Base-by-base conservation (phyloP, 1,284 basidiomycete species). In the Singerocomus rubriflavus region DNA sequence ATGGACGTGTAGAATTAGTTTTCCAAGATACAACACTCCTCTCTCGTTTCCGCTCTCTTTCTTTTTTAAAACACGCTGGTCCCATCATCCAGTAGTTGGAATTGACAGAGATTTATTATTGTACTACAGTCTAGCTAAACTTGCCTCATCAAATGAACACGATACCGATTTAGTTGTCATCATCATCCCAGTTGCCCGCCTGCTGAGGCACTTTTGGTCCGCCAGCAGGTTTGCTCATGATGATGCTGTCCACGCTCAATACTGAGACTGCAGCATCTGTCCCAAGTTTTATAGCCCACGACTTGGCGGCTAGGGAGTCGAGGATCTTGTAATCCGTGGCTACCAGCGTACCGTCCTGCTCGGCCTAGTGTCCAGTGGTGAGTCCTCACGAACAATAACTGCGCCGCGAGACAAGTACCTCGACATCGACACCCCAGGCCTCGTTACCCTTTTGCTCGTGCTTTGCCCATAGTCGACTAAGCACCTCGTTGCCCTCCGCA, bases 251-350 rank as follows among this genome's bases (percentile, higher is more conserved):
- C 10, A 99, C 97, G 52, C 88, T 89, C 42, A 99, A 81, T 21
- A 99, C 93, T 0, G 90, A 87, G 47, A 95, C 84, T 3, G 97
- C 97, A 5, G 97, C 95, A 66, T 97, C 95, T 0, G 94, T 95
- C 13, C 89, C 93, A 29, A 94, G 82, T 53, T 82, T 78, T 57
- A 97, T 81, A 1, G 93, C 92, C 93, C 93, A 97, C 9, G 83
- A 76, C 70, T 96, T 97, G 14, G 91, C 90, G 8, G 86, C 88
- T 3, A 97, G 76, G 25, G 93, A 86, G 67, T 97, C 93, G 53
- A 84, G 79, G 56, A 94, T 91, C 57, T 82, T 75, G 68, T 78
- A 74, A 52, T 83, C 76, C 29, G 77, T 71, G 4, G 88, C 77
- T 16, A 76, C 65, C 33, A 93, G 71, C 14, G 88, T 88, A 5